Evolutionary conservation across 768 basidiomycete species (phyloP).

Genomic region (Grammothele lineata): DNA sequence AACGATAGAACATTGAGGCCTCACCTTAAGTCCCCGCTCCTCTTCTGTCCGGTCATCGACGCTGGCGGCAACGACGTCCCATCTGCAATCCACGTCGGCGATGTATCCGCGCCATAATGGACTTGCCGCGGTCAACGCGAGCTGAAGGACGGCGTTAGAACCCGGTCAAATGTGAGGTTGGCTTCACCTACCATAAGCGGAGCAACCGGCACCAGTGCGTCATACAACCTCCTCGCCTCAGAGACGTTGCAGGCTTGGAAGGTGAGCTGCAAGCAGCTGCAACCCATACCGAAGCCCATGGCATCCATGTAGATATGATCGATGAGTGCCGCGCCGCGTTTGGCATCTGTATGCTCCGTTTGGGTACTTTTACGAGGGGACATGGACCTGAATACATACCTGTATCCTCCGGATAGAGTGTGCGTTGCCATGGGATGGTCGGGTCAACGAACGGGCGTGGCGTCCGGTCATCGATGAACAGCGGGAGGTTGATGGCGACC

Average conservation of each 20-base stretch:
- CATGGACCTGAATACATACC: slow-evolving; percentile 45
- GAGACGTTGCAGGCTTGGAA: slow-evolving; percentile 95
- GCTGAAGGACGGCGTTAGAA: slow-evolving; percentile 41
- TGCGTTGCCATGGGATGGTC: slow-evolving; percentile 83
- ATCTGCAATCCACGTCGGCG: slow-evolving; percentile 95
- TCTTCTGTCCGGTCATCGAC: slow-evolving; percentile 97
- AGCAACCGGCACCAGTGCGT: slow-evolving; percentile 91
- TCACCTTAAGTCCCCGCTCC: slow-evolving; percentile 84
- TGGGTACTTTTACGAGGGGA: slow-evolving; percentile 2
- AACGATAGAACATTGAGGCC: slow-evolving; percentile 9
- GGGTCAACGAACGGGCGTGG: slow-evolving; percentile 89
- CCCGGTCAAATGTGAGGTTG: not conserved
- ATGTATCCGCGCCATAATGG: slow-evolving; percentile 94
- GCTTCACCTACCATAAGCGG: slow-evolving; percentile 77
- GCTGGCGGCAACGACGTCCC: slow-evolving; percentile 98
- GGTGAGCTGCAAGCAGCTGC: slow-evolving; percentile 94
- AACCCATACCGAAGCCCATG: slow-evolving; percentile 99
- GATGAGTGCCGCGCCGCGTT: slow-evolving; percentile 78
- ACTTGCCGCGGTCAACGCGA: slow-evolving; percentile 92
- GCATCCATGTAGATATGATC: slow-evolving; percentile 98
- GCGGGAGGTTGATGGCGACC: slow-evolving; percentile 91
- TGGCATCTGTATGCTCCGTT: slow-evolving; percentile 85
- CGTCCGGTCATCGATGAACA: slow-evolving; percentile 86
- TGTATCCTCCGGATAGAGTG: slow-evolving; percentile 78
- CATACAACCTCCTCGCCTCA: slow-evolving; percentile 91